Evolutionary conservation across 768 basidiomycete genomes (phyloP).

Genomic region (Dioszegia crocea): DNA sequence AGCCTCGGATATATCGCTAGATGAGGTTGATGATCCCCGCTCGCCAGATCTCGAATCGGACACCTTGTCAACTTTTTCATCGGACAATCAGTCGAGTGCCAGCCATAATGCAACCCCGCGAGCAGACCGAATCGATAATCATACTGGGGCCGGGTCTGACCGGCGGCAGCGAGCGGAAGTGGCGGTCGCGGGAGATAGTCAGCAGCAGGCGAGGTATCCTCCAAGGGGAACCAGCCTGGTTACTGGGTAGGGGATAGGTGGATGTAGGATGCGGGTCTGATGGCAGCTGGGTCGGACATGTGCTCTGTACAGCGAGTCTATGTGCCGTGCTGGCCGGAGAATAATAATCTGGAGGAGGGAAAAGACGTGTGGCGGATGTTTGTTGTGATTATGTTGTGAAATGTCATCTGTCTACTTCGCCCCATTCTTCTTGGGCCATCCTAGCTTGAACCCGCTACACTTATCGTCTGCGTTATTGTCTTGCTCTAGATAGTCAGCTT

Average conservation of each 20-base stretch:
- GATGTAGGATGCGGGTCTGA: background rate
- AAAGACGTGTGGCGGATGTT: too few relatives aligned
- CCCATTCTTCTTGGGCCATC: too few relatives aligned
- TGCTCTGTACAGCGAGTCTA: too few relatives aligned
- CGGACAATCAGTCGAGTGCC: background rate
- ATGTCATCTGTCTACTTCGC: too few relatives aligned
- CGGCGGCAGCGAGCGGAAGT: background rate
- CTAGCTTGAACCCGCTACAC: too few relatives aligned
- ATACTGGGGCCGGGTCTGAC: background rate
- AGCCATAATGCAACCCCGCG: constrained; percentile 1
- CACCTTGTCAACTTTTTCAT: background rate
- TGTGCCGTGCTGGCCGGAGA: too few relatives aligned
- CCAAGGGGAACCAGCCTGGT: background rate
- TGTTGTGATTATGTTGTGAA: too few relatives aligned
- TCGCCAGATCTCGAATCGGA: constrained; percentile 5
- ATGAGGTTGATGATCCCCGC: background rate
- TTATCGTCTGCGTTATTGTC: too few relatives aligned
- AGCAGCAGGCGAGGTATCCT: background rate
- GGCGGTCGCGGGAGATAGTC: background rate
- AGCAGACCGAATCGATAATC: background rate
- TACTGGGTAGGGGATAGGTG: background rate
- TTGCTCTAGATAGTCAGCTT: too few relatives aligned
- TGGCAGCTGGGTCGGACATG: too few relatives aligned
- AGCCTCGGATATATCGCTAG: constrained; percentile 1
- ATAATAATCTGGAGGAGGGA: too few relatives aligned